Evolutionary conservation across 495 filamentous ascomycete species (phyloP).

Genomic region (Parathielavia hyrcaniae): DNA sequence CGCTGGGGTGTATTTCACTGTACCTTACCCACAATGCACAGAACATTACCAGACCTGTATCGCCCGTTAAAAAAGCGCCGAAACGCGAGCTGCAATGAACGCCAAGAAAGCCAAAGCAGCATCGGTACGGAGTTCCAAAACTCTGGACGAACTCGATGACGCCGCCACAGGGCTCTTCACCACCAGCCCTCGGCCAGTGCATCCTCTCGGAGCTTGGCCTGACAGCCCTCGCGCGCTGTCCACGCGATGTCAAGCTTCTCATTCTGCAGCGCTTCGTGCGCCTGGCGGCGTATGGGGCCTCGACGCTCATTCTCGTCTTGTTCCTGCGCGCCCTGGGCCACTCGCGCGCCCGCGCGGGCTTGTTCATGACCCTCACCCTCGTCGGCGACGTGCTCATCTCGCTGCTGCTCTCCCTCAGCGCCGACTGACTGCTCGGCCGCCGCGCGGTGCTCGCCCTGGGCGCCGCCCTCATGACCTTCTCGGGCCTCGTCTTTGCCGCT

Average conservation of each 20-base stretch:
- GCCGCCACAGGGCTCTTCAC: neutral
- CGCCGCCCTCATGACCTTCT: conserved; percentile 59
- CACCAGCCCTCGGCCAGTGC: neutral
- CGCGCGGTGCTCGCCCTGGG: conserved; percentile 58
- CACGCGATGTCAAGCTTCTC: conserved; percentile 62
- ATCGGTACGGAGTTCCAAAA: too few relatives aligned
- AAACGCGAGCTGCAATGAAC: too few relatives aligned
- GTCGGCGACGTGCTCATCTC: conserved; percentile 74
- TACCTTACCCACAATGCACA: too few relatives aligned
- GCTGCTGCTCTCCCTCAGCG: conserved; percentile 66
- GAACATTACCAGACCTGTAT: too few relatives aligned
- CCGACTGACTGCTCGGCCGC: conserved; percentile 63
- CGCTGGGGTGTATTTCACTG: too few relatives aligned
- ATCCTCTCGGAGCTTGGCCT: conserved; percentile 29
- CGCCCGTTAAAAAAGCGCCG: too few relatives aligned
- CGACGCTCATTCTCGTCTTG: conserved; percentile 66
- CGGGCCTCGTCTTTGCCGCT: conserved; percentile 62
- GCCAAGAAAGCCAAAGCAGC: too few relatives aligned
- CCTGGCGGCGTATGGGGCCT: conserved; percentile 71
- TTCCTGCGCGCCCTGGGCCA: conserved; percentile 60
- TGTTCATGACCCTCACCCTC: conserved; percentile 84
- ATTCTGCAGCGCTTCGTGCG: conserved; percentile 71
- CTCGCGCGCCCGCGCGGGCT: conserved; percentile 65
- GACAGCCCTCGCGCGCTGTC: conserved; percentile 41
- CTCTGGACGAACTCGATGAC: too few relatives aligned